phyloP scores from a whole-genome alignment of 1,284 basidiomycete genomes.

The Testicularia cyperi region DNA sequence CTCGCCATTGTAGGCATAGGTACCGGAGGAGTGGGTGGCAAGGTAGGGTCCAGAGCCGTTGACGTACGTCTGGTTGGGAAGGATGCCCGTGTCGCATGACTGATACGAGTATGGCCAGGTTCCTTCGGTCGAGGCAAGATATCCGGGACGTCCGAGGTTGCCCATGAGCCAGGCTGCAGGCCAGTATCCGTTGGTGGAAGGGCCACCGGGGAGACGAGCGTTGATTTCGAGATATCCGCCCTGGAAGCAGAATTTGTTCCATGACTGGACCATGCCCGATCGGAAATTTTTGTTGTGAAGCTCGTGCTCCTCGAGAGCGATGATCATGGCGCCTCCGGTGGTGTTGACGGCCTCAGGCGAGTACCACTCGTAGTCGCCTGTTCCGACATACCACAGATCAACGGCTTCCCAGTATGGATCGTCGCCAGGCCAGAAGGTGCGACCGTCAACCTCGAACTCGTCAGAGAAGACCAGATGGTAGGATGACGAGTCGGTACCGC shows the following conservation, averaged over 20 bases:
- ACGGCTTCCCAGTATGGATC: slow-evolving; percentile 63
- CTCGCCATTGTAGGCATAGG: slow-evolving; percentile 48
- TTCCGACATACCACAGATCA: slow-evolving; percentile 63
- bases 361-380: slow-evolving; percentile 60
- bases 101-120: slow-evolving; percentile 61
- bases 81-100: slow-evolving; percentile 57
- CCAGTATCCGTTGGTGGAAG: slow-evolving; percentile 57
- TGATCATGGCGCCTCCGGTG: slow-evolving; percentile 37
- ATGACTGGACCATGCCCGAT: slow-evolving; percentile 56
- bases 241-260: slow-evolving; percentile 61
- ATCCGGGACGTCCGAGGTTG: slow-evolving; percentile 57
- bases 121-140: slow-evolving; percentile 57
- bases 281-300: slow-evolving; percentile 57
- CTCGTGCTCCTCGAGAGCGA: slow-evolving; percentile 43
- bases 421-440: slow-evolving; percentile 63
- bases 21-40: slow-evolving; percentile 22
- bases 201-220: slow-evolving; percentile 22
- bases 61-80: slow-evolving; percentile 47
- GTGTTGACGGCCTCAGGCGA: slow-evolving; percentile 57
- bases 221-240: slow-evolving; percentile 56
- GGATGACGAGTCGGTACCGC: slow-evolving; percentile 9
- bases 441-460: slow-evolving; percentile 73
- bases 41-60: slow-evolving; percentile 42
- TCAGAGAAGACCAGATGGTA: slow-evolving; percentile 70
- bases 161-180: slow-evolving; percentile 60